Percentiles rank a stretch among this genome's conserved stretches.
Conservation (phyloP, 176 grass and related monocot genomes). For the Oryza longistaminata region DNA sequence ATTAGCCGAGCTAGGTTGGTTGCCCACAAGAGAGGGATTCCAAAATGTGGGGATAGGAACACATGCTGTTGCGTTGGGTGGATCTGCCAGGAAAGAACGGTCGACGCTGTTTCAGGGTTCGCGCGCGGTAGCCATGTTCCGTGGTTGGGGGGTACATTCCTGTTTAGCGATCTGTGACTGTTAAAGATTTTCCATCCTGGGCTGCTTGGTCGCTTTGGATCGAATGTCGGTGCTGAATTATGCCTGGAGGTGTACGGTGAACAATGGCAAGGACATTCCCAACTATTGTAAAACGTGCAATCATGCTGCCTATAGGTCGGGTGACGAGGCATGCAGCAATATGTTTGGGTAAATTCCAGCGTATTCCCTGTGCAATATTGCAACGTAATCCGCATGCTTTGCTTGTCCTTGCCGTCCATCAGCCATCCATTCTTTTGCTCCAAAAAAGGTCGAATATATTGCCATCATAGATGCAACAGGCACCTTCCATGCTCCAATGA, state of each 20-base stretch:
- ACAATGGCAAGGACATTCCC: background rate
- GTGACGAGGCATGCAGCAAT: background rate
- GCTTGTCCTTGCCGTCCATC: background rate
- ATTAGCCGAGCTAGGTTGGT: background rate
- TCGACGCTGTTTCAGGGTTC: background rate
- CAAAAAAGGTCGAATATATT: background rate
- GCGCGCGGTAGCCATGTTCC: background rate
- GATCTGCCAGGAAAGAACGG: background rate
- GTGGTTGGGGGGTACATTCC: too few species aligned
- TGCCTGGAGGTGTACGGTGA: background rate
- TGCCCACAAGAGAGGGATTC: conserved; percentile 18
- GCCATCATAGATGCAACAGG: background rate
- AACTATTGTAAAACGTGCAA: background rate
- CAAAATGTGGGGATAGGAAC: conserved; percentile 22
- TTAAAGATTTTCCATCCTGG: background rate
- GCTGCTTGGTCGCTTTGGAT: background rate
- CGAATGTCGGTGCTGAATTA: background rate
- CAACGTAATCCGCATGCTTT: background rate
- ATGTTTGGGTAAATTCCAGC: background rate
- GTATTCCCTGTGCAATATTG: background rate
- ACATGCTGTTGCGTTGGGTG: background rate
- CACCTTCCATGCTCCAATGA: conserved; percentile 10
- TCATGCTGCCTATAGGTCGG: background rate
- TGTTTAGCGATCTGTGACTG: background rate
- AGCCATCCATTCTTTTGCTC: conserved; percentile 2